These are phyloP conservation scores for Globisporangium parvum DNA, from an alignment of 352 stramenopile species.

Conservation along the genomic window DNA sequence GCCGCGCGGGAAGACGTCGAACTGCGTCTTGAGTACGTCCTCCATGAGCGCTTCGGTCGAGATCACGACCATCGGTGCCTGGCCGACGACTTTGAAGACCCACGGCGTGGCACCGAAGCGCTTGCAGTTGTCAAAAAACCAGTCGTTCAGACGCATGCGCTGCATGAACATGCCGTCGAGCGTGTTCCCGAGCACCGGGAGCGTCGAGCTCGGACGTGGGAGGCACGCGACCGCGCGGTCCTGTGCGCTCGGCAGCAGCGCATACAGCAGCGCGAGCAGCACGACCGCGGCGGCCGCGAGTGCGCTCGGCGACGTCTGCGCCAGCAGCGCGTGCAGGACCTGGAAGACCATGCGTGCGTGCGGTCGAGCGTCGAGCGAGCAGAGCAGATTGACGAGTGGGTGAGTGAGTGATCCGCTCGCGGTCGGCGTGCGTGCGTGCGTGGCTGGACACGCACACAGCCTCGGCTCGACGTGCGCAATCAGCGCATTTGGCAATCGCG, in stretches of 20 bases:
- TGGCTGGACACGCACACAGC: too few relatives aligned
- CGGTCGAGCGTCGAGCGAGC: too few relatives aligned
- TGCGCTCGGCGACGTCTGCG: not conserved
- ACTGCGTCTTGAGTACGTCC: constrained; percentile 48
- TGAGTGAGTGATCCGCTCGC: too few relatives aligned
- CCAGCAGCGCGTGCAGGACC: not conserved
- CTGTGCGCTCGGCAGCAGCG: not conserved
- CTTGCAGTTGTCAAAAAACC: constrained; percentile 16
- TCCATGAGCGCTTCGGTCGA: constrained; percentile 30
- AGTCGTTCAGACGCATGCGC: constrained; percentile 17
- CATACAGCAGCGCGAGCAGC: not conserved
- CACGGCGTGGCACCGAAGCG: constrained; percentile 23
- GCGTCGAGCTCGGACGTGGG: constrained; percentile 10
- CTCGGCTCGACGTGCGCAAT: too few relatives aligned
- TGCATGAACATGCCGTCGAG: constrained; percentile 11
- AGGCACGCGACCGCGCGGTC: constrained; percentile 6
- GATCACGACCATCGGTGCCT: constrained; percentile 30
- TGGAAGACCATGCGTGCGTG: too few relatives aligned
- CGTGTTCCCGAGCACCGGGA: constrained; percentile 14
- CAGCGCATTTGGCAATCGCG: too few relatives aligned
- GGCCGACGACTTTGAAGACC: constrained; percentile 27
- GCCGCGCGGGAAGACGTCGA: constrained; percentile 63
- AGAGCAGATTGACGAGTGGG: too few relatives aligned
- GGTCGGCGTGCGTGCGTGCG: too few relatives aligned
- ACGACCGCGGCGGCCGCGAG: not conserved